Conservation (phyloP, 305 asterid species). For the Caryopteris hybrid region DNA sequence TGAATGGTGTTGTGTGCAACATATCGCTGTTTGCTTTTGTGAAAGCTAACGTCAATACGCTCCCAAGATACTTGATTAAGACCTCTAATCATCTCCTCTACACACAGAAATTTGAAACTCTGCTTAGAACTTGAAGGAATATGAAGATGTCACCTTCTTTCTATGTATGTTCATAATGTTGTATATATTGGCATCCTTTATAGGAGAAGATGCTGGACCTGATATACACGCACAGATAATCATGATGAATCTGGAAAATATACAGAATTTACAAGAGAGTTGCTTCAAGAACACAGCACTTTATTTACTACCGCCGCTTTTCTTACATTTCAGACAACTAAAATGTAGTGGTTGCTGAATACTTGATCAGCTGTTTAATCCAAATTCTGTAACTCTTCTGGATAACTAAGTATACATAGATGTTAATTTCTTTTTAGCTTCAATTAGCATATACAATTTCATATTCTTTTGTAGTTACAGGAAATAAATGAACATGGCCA, state of each 20-base stretch:
- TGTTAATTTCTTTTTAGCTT: too few species aligned
- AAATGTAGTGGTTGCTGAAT: too few species aligned
- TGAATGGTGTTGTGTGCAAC: constrained; percentile 88
- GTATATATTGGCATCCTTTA: background rate
- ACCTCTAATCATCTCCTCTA: constrained; percentile 92
- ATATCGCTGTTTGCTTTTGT: constrained; percentile 71
- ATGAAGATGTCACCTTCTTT: background rate
- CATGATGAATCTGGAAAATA: background rate
- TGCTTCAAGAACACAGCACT: background rate
- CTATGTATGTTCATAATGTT: background rate
- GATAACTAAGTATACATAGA: too few species aligned
- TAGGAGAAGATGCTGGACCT: background rate
- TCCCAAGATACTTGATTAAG: constrained; percentile 90
- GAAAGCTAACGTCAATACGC: constrained; percentile 91
- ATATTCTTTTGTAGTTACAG: too few species aligned
- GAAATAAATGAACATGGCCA: too few species aligned
- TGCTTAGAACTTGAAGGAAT: constrained; percentile 13
- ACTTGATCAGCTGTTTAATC: too few species aligned
- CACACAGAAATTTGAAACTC: constrained; percentile 6
- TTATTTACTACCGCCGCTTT: too few species aligned
- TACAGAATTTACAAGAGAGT: background rate
- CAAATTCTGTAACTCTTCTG: too few species aligned
- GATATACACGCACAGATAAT: background rate
- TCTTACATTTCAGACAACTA: background rate
- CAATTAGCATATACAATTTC: too few species aligned